These are phyloP conservation scores for Coniosporium apollinis DNA, from an alignment of 495 filamentous ascomycete species.

Conservation along the genomic window DNA sequence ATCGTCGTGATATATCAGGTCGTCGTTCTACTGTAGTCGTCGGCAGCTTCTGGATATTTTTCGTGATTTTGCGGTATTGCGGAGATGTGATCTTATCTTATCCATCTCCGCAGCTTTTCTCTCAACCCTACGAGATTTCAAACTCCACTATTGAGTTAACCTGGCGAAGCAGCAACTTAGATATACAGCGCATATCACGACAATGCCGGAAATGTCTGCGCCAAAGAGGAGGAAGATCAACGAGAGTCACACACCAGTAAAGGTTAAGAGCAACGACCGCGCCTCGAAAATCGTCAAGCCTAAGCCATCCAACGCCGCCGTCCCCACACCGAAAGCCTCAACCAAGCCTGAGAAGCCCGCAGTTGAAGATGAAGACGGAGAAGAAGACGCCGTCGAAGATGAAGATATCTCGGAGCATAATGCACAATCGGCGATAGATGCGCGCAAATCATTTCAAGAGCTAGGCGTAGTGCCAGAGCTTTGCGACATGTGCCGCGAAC, in stretches of 20 bases:
- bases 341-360: conserved; percentile 1
- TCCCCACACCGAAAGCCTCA: conserved; percentile 3
- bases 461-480: conserved; percentile 76
- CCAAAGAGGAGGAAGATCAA: no score
- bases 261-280: no score
- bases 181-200: no score
- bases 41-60: no score
- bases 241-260: no score
- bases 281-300: conserved; percentile 9
- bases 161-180: no score
- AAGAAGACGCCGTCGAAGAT: conserved; percentile 7
- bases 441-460: no score
- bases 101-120: background rate
- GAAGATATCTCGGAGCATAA: conserved; percentile 1
- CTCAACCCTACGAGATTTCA: background rate
- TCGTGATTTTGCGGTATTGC: no score
- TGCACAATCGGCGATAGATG: background rate
- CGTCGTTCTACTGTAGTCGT: background rate
- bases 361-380: conserved; percentile 5
- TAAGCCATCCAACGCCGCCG: conserved; percentile 8
- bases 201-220: no score
- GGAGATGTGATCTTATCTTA: conserved; percentile 4
- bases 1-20: conserved; percentile 28
- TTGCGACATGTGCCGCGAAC: conserved; percentile 64
- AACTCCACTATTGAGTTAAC: no score